phyloP scores from a whole-genome alignment of 441 rosid species.

The Pelargonium fulgidum region DNA sequence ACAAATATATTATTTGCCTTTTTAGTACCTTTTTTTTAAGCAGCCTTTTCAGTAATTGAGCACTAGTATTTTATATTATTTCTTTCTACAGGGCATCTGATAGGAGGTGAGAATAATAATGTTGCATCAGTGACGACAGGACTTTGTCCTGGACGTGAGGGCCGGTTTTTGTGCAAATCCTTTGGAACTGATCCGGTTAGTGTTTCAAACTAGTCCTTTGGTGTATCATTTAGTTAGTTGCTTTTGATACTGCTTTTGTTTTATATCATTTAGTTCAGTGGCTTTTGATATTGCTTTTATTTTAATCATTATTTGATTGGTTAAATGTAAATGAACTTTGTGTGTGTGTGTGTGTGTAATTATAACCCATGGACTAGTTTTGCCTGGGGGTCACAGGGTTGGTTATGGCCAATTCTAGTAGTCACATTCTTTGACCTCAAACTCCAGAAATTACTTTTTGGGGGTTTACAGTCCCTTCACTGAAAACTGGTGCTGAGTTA shows the following conservation, averaged over 20 bases:
- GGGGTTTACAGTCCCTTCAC: no score
- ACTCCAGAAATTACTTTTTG: no score
- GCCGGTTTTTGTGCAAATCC: constrained; percentile 26
- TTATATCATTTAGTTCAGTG: no score
- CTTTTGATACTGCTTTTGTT: not conserved
- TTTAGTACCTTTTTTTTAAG: not conserved
- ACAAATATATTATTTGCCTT: constrained; percentile 5
- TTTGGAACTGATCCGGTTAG: constrained; percentile 42
- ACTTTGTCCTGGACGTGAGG: constrained; percentile 37
- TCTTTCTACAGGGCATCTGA: constrained; percentile 17
- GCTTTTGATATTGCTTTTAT: no score
- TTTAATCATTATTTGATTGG: no score
- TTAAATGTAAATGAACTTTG: no score
- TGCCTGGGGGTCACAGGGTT: no score
- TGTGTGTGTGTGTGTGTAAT: no score
- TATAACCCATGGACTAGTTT: no score
- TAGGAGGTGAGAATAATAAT: constrained; percentile 10
- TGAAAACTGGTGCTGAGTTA: no score
- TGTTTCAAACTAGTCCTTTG: not conserved
- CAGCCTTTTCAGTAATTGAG: constrained; percentile 2
- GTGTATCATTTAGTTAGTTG: not conserved
- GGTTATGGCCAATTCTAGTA: no score
- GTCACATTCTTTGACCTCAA: no score
- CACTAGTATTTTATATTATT: constrained; percentile 4
- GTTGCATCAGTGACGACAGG: constrained; percentile 33